A percentile compares a stretch with the other conserved stretches of the same genome.
Conservation (phyloP, 805 yeast species). For the Wickerhamiella alocasiicola region DNA sequence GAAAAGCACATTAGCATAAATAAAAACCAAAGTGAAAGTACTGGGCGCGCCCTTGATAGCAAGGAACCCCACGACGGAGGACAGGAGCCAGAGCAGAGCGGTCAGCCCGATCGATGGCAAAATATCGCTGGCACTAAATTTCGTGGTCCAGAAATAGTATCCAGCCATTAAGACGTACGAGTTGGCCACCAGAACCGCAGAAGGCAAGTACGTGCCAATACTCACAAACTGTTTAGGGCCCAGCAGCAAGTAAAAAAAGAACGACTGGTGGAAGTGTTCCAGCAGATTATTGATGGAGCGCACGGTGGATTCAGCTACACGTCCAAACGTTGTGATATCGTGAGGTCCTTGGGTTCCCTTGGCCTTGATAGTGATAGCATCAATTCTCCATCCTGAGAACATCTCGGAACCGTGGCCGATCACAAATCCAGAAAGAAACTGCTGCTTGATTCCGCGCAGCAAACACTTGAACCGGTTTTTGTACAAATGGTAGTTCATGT, state of each 20-base stretch:
- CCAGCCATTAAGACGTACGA: constrained; percentile 61
- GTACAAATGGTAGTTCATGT: constrained; percentile 32
- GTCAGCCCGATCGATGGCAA: constrained; percentile 26
- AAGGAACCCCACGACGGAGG: constrained; percentile 1
- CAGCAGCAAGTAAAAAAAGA: constrained; percentile 77
- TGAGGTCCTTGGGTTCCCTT: constrained; percentile 41
- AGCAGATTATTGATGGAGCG: constrained; percentile 82
- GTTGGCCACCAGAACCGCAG: constrained; percentile 61
- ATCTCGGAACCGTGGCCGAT: constrained; percentile 68
- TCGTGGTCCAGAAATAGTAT: constrained; percentile 22
- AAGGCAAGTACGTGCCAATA: constrained; percentile 84
- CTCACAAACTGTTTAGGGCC: constrained; percentile 76
- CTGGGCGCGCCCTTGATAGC: constrained; percentile 2
- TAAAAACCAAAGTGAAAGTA: background rate
- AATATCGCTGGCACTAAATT: constrained; percentile 20
- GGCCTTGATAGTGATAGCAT: constrained; percentile 72
- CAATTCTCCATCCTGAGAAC: constrained; percentile 93
- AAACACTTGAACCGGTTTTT: constrained; percentile 44
- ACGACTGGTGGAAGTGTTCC: constrained; percentile 95
- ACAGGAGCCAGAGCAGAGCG: constrained; percentile 18
- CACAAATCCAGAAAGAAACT: constrained; percentile 59
- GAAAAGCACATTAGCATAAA: constrained; percentile 1
- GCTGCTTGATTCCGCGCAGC: constrained; percentile 49
- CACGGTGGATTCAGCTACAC: constrained; percentile 75
- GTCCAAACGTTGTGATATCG: constrained; percentile 85